Evolutionary conservation across 805 yeast genomes (phyloP), one percentile per base, ranked within the genome.

Genomic region (Candida ovalis): DNA sequence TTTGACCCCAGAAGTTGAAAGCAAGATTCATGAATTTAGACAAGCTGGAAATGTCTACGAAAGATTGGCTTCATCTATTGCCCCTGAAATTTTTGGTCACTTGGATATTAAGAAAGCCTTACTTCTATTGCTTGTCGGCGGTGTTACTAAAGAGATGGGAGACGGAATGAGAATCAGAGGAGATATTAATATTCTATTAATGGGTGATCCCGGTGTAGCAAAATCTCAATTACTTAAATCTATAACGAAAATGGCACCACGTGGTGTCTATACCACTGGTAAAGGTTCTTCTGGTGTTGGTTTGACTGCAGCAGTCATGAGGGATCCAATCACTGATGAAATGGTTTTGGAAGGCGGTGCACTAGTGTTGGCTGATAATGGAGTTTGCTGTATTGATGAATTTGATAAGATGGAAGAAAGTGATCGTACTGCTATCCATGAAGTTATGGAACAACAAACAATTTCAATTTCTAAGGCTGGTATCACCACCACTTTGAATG

Each of bases 181-280:
- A 61, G 99, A 94, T 66, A 88, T 94, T 58, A 94, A 94, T 63
- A 80, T 94, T 47, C 86, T 97, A 71, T 76, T 94, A 45, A 92
- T 94, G 97, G 99, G 99, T 59, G 99, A 94, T 64, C 99, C 99
- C 38, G 99, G 99, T 75, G 99, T 94, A 46, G 99, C 99, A 62
- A 94, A 94, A 70, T 94, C 98, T 2, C 99, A 94, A 76, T 74
- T 94, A 62, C 75, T 94, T 54, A 94, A 94, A 66, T 86, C 95
- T 30, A 88, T 94, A 55, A 78, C 89, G 50, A 89, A 91, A 60
- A 86, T 94, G 46, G 94, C 98, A 3, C 99, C 99, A 27, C 78
- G 98, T 62, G 95, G 96, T 44, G 95, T 94, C 27, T 94, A 94
- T 68, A 94, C 99, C 8, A 94, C 99, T 1, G 99, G 99, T 71